Percentiles rank a stretch among this genome's conserved stretches.
phyloP scores from a whole-genome alignment of 2,329 filamentous ascomycete species.

The Aspergillus spinulosporus region DNA sequence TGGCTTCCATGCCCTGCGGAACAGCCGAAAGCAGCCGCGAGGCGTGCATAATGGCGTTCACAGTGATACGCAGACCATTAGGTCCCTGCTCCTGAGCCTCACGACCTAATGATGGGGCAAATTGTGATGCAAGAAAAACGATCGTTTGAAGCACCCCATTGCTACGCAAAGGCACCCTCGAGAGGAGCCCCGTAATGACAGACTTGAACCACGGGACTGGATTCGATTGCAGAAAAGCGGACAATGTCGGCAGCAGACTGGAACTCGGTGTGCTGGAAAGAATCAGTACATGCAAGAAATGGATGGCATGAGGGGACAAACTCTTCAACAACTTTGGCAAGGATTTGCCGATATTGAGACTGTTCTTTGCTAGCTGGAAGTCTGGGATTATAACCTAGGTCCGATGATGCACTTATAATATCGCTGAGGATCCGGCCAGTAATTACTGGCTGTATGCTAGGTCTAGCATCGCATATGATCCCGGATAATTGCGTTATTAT shows the following conservation, averaged over 20 bases:
- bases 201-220: slow-evolving; percentile 42
- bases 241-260: slow-evolving; percentile 38
- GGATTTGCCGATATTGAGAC: slow-evolving; percentile 22
- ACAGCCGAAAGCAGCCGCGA: slow-evolving; percentile 46
- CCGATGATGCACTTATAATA: slow-evolving; percentile 40
- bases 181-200: slow-evolving; percentile 38
- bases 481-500: slow-evolving; percentile 32
- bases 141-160: slow-evolving; percentile 46
- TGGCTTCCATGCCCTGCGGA: slow-evolving; percentile 38
- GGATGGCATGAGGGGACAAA: slow-evolving; percentile 22
- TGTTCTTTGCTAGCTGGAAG: slow-evolving; percentile 20
- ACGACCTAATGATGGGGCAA: slow-evolving; percentile 41
- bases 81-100: slow-evolving; percentile 32
- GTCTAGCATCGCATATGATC: slow-evolving; percentile 34
- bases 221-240: slow-evolving; percentile 40
- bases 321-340: slow-evolving; percentile 38
- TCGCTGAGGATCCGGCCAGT: slow-evolving; percentile 43
- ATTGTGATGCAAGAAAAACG: slow-evolving; percentile 45
- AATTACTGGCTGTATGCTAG: slow-evolving; percentile 42
- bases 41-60: slow-evolving; percentile 47
- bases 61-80: slow-evolving; percentile 42
- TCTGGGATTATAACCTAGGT: slow-evolving; percentile 41
- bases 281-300: slow-evolving; percentile 18
- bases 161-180: slow-evolving; percentile 40
- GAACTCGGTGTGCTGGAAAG: slow-evolving; percentile 37